phyloP scores from a whole-genome alignment of 768 basidiomycete genomes.

The Lactarius sanguifluus region DNA sequence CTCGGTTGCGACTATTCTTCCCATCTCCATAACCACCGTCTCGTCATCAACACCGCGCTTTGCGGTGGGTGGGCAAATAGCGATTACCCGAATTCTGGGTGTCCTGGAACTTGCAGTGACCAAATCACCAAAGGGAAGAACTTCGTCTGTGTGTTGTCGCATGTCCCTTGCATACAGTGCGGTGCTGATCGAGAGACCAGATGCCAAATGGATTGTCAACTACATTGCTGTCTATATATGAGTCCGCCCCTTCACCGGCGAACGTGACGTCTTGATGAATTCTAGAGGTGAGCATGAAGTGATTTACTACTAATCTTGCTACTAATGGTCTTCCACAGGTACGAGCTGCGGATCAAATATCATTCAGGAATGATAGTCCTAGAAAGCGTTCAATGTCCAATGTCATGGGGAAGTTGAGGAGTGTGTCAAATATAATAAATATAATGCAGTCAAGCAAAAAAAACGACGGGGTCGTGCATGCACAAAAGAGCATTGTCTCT shows the following conservation, averaged over 20 bases:
- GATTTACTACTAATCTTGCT: neutral
- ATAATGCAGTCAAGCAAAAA: neutral
- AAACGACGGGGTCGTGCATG: no score
- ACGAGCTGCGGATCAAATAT: neutral
- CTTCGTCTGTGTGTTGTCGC: slow-evolving; percentile 14
- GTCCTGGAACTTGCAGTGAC: slow-evolving; percentile 12
- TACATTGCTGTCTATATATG: slow-evolving; percentile 16
- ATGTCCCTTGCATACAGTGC: neutral
- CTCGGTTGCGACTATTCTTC: slow-evolving; percentile 1
- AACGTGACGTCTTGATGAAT: no score
- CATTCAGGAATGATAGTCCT: neutral
- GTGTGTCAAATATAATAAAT: neutral
- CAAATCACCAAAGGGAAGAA: slow-evolving; percentile 5
- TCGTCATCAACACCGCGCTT: slow-evolving; percentile 21
- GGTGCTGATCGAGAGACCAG: slow-evolving; percentile 10
- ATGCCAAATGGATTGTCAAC: slow-evolving; percentile 19
- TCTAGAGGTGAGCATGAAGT: neutral
- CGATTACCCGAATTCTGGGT: slow-evolving; percentile 12
- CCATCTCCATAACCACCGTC: slow-evolving; percentile 9
- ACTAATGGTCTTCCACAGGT: neutral
- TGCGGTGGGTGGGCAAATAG: slow-evolving; percentile 21
- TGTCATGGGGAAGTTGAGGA: neutral
- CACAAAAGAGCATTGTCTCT: neutral
- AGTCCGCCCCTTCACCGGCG: neutral
- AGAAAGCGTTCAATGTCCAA: neutral